phyloP scores from a whole-genome alignment of 768 basidiomycete genomes.

The Xerocomellus intermedius region DNA sequence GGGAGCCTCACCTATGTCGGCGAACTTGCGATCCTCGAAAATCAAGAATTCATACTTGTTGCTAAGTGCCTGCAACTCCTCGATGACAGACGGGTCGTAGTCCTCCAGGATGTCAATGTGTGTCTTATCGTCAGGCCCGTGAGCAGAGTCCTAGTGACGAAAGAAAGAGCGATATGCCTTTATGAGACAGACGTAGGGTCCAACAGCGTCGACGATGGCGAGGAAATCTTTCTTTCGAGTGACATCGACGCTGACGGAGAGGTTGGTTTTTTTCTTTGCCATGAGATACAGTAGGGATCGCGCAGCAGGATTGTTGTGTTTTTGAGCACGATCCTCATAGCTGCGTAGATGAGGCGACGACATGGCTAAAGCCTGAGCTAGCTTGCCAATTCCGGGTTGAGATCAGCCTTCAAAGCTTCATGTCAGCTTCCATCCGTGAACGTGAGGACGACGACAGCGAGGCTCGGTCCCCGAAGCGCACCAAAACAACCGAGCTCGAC shows the following conservation, averaged over 20 bases:
- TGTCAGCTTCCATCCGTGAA: slow-evolving; percentile 41
- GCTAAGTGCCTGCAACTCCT: slow-evolving; percentile 67
- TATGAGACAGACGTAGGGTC: slow-evolving; percentile 87
- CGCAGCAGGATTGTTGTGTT: slow-evolving; percentile 73
- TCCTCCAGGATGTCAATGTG: slow-evolving; percentile 96
- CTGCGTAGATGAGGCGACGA: slow-evolving; percentile 45
- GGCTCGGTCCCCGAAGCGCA: slow-evolving; percentile 40
- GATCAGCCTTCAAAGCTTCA: slow-evolving; percentile 13
- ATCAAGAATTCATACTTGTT: slow-evolving; percentile 88
- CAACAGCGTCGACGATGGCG: slow-evolving; percentile 83
- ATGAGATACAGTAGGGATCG: slow-evolving; percentile 76
- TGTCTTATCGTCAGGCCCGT: slow-evolving; percentile 57
- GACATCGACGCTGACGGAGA: slow-evolving; percentile 96
- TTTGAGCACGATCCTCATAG: slow-evolving; percentile 60
- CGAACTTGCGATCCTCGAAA: slow-evolving; percentile 98
- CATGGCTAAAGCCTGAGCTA: slow-evolving; percentile 20
- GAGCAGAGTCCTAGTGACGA: slow-evolving; percentile 17
- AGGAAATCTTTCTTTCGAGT: slow-evolving; percentile 76
- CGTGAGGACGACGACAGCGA: slow-evolving; percentile 47
- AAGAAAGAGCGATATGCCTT: slow-evolving; percentile 57
- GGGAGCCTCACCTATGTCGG: slow-evolving; percentile 80
- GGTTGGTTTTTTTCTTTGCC: slow-evolving; percentile 84
- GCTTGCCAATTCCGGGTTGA: background rate
- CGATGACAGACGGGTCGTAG: slow-evolving; percentile 72
- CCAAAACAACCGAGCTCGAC: slow-evolving; percentile 31